phyloP scores from a whole-genome alignment of 2,329 filamentous ascomycete species.

The Juglanconis sp. region DNA sequence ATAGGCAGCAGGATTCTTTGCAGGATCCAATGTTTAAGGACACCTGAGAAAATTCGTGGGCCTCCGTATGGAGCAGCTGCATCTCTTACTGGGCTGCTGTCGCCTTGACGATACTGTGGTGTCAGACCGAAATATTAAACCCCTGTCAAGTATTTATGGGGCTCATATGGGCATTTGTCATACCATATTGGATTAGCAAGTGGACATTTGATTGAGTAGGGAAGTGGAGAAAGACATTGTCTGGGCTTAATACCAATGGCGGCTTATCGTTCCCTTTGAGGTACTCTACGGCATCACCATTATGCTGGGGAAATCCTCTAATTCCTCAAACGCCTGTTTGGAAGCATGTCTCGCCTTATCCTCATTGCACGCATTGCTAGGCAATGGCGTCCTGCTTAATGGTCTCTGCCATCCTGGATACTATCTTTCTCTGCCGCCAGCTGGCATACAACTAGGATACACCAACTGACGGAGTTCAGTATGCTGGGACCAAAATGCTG shows the following conservation, averaged over 20 bases:
- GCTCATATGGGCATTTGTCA: too few species aligned
- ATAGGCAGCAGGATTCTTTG: too few species aligned
- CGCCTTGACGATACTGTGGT: background rate
- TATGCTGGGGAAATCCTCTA: constrained; percentile 5
- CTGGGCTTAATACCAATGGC: too few species aligned
- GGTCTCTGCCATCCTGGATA: constrained; percentile 4
- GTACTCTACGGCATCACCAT: constrained; percentile 7
- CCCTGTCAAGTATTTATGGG: too few species aligned
- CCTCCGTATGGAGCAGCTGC: background rate
- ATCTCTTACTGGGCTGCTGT: background rate
- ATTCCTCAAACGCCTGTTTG: constrained; percentile 7
- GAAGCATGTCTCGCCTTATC: background rate
- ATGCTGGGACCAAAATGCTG: constrained; percentile 8
- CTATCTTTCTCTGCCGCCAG: constrained; percentile 6
- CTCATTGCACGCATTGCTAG: background rate
- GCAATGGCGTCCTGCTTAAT: background rate
- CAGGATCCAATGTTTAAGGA: too few species aligned
- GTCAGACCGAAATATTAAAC: too few species aligned
- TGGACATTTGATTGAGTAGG: background rate
- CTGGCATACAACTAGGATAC: constrained; percentile 10
- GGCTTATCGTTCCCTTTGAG: constrained; percentile 9
- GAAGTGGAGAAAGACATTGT: too few species aligned
- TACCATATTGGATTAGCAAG: too few species aligned
- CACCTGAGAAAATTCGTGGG: too few species aligned
- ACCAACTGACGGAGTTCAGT: background rate